Evolutionary conservation across 257 asterid genomes (phyloP).

Genomic region (Plectranthus barbatus): DNA sequence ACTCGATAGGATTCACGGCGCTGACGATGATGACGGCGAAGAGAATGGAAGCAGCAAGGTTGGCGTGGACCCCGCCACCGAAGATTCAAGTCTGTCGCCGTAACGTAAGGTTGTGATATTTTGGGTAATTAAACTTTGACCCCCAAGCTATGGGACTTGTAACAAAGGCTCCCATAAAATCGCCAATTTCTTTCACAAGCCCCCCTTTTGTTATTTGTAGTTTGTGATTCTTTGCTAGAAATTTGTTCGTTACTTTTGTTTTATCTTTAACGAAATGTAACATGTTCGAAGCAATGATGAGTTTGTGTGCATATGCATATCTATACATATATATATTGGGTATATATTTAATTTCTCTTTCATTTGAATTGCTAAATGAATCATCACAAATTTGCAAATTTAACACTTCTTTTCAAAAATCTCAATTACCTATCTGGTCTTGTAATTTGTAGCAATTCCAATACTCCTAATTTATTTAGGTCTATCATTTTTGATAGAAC

Average conservation of each 20-base stretch:
- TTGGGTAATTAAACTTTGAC: conserved; percentile 5
- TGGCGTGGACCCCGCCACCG: conserved; percentile 32
- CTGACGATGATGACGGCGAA: conserved; percentile 12
- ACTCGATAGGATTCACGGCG: conserved; percentile 47
- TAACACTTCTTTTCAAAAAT: too few relatives aligned
- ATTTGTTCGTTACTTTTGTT: background rate
- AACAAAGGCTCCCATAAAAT: background rate
- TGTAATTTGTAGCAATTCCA: too few relatives aligned
- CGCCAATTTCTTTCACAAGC: too few relatives aligned
- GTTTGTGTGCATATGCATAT: background rate
- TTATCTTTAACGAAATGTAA: too few relatives aligned
- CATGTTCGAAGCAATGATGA: background rate
- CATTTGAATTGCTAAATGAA: too few relatives aligned
- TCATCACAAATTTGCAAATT: too few relatives aligned
- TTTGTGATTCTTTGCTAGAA: background rate
- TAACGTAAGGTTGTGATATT: background rate
- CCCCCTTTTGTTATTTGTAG: background rate
- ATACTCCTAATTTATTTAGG: too few relatives aligned
- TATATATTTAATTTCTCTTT: too few relatives aligned
- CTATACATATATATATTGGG: too few relatives aligned
- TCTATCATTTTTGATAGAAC: too few relatives aligned
- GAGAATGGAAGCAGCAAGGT: conserved; percentile 23
- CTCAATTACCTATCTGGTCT: too few relatives aligned
- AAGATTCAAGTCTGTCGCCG: conserved; percentile 14
- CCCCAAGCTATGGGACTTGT: background rate